phyloP scores from a whole-genome alignment of 306 rosid genomes.

The Corylus americana region DNA sequence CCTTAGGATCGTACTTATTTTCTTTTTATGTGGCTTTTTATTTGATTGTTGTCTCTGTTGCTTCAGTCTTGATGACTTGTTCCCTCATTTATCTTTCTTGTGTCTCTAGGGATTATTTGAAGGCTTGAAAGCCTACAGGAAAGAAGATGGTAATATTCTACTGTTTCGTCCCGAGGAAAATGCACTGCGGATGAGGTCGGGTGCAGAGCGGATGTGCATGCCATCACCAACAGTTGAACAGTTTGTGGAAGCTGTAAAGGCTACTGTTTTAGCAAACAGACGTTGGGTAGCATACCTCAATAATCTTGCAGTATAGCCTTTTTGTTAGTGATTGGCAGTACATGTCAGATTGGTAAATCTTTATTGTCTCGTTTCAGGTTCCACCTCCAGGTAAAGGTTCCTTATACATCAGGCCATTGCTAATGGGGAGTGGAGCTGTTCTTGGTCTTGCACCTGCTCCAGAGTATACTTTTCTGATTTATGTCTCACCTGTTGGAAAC shows the following conservation, averaged over 20 bases:
- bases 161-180: constrained; percentile 95
- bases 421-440: constrained; percentile 96
- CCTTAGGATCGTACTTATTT: neutral
- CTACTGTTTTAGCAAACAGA: constrained; percentile 86
- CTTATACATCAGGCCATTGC: constrained; percentile 88
- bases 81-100: constrained; percentile 16
- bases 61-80: neutral
- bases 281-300: constrained; percentile 64
- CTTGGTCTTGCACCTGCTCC: constrained; percentile 98
- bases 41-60: neutral
- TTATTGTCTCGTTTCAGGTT: constrained; percentile 53
- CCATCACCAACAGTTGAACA: constrained; percentile 83
- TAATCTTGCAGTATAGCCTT: neutral
- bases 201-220: constrained; percentile 98
- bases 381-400: constrained; percentile 97
- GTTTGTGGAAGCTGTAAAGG: constrained; percentile 86
- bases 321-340: constrained; percentile 8
- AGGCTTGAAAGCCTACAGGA: constrained; percentile 93
- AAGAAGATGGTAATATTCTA: constrained; percentile 67
- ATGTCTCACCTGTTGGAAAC: constrained; percentile 97
- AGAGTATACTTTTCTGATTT: constrained; percentile 89
- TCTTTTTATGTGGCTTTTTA: neutral
- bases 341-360: constrained; percentile 9
- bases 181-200: constrained; percentile 73
- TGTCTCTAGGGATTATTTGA: constrained; percentile 82